Percentiles rank a stretch among this genome's conserved stretches.
Conservation (phyloP, 805 yeast species). For the Cephaloascus albidus region DNA sequence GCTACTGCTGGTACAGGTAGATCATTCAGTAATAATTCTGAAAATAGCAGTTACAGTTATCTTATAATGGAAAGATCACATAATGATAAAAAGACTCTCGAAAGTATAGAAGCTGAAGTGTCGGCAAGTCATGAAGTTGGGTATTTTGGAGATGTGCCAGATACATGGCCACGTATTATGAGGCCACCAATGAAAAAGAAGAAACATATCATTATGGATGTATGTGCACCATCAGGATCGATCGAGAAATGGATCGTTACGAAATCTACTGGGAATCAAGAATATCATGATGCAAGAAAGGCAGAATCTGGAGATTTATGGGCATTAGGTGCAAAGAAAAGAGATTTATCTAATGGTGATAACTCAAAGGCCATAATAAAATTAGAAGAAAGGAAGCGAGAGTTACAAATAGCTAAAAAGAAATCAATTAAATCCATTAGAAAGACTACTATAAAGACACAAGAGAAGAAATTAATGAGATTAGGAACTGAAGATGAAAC, state of each 20-base stretch:
- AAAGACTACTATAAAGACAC: neutral
- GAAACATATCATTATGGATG: slow-evolving; percentile 71
- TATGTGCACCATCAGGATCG: slow-evolving; percentile 73
- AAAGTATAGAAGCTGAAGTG: slow-evolving; percentile 23
- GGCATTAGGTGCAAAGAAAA: slow-evolving; percentile 29
- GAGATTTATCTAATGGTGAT: neutral
- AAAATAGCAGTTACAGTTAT: slow-evolving; percentile 66
- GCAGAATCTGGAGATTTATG: slow-evolving; percentile 79
- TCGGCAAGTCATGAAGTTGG: slow-evolving; percentile 4
- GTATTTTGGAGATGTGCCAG: slow-evolving; percentile 9
- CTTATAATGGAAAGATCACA: slow-evolving; percentile 55
- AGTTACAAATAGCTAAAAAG: neutral
- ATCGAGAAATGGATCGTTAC: slow-evolving; percentile 86
- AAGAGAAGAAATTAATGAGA: neutral
- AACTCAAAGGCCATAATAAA: neutral
- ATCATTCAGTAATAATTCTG: slow-evolving; percentile 60
- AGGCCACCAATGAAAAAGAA: slow-evolving; percentile 67
- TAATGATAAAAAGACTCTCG: slow-evolving; percentile 30
- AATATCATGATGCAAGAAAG: slow-evolving; percentile 87
- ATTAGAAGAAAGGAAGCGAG: neutral
- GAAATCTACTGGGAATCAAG: slow-evolving; percentile 61
- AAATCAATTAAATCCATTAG: neutral
- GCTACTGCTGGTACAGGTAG: slow-evolving; percentile 69
- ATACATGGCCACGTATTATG: slow-evolving; percentile 66
- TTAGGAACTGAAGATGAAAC: neutral